A percentile compares a stretch with the other conserved stretches of the same genome.
Evolutionary conservation across 345 rosid species (phyloP).

Genomic region (Psidium guajava): DNA sequence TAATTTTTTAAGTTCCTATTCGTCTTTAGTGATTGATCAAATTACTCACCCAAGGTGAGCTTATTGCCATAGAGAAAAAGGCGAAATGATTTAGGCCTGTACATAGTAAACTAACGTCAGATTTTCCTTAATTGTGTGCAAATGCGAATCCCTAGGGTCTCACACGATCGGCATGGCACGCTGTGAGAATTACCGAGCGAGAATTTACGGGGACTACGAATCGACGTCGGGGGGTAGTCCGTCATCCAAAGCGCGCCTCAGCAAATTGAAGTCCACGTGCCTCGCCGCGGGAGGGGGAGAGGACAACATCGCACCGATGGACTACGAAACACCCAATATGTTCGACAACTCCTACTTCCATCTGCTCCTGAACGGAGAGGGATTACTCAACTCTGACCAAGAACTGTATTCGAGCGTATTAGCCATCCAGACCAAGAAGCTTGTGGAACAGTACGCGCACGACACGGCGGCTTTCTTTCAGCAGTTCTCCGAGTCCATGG

Average conservation of each 20-base stretch:
- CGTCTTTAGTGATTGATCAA: not conserved
- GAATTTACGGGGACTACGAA: constrained; percentile 54
- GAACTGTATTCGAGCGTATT: constrained; percentile 61
- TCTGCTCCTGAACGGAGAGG: constrained; percentile 43
- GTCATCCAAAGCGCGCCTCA: not conserved
- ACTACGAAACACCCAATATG: constrained; percentile 52
- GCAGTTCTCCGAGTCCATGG: constrained; percentile 85
- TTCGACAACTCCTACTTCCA: constrained; percentile 73
- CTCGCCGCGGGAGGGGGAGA: constrained; percentile 52
- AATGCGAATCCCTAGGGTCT: constrained; percentile 32
- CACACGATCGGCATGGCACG: constrained; percentile 90
- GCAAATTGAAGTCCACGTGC: constrained; percentile 23
- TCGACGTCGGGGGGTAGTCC: constrained; percentile 32
- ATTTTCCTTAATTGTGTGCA: not conserved
- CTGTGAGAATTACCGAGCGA: constrained; percentile 44
- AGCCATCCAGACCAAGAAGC: constrained; percentile 44
- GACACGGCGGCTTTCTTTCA: constrained; percentile 60
- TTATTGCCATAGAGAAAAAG: too few species aligned
- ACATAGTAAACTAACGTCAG: not conserved
- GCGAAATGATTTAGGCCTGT: not conserved
- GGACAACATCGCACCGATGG: constrained; percentile 55
- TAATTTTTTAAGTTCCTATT: constrained; percentile 2
- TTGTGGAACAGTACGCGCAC: constrained; percentile 55
- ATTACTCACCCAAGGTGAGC: not conserved
- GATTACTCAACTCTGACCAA: constrained; percentile 78